A percentile compares a stretch with the other conserved stretches of the same genome.
These are phyloP conservation scores for Sambucus nigra DNA, from an alignment of 129 eudicot genomes.

Conservation along the genomic window DNA sequence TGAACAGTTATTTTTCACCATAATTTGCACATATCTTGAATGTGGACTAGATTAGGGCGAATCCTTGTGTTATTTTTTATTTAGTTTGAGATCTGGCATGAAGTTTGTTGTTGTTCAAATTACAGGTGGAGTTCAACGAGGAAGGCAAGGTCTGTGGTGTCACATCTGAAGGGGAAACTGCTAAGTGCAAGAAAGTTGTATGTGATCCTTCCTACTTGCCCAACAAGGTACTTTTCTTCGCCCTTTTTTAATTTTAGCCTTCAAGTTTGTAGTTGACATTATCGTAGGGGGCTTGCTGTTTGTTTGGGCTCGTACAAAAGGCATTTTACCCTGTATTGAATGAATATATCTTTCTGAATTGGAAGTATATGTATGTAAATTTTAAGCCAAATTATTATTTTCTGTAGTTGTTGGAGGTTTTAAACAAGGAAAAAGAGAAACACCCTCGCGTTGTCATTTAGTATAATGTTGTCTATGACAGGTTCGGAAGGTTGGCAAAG, in stretches of 20 bases:
- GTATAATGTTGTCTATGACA: conserved; percentile 23
- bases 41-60: background rate
- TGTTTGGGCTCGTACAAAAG: no score
- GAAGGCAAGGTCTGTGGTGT: conserved; percentile 90
- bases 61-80: background rate
- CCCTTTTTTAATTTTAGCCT: background rate
- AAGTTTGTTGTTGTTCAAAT: conserved; percentile 5
- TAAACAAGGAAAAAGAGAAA: background rate
- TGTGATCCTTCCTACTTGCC: conserved; percentile 86
- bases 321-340: no score
- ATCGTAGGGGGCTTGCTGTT: no score
- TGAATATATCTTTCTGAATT: no score
- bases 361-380: no score
- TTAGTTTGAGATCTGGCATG: background rate
- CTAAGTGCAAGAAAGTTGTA: conserved; percentile 92
- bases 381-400: no score
- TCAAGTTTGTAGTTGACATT: background rate
- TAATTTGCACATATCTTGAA: background rate
- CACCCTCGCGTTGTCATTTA: no score
- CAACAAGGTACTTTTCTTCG: conserved; percentile 52
- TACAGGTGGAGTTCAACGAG: conserved; percentile 73
- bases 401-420: no score
- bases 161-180: conserved; percentile 90
- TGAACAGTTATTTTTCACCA: conserved; percentile 4
- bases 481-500: conserved; percentile 95